phyloP scores from a whole-genome alignment of 495 filamentous ascomycete genomes.

The Hypoxylon rickii region DNA sequence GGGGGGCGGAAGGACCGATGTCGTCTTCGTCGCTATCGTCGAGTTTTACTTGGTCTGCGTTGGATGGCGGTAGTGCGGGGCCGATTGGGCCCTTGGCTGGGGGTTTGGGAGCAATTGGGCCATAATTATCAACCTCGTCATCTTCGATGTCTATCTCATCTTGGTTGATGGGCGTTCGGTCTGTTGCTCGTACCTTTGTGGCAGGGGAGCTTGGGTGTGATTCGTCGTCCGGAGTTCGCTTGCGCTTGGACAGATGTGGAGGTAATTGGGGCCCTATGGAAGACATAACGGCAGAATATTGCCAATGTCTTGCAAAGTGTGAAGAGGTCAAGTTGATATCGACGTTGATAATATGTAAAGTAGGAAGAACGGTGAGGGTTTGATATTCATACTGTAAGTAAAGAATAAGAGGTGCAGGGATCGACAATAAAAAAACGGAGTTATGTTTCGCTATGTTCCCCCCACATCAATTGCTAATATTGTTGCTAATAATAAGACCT shows the following conservation, averaged over 20 bases:
- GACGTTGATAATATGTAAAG: not conserved
- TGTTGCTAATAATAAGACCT: slow-evolving; percentile 30
- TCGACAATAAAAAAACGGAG: not conserved
- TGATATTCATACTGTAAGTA: too few relatives aligned
- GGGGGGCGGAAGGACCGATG: slow-evolving; percentile 24
- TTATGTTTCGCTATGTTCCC: not conserved
- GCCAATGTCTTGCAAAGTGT: too few relatives aligned
- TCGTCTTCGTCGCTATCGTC: slow-evolving; percentile 35
- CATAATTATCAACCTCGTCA: slow-evolving; percentile 45
- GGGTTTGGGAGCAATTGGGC: slow-evolving; percentile 36
- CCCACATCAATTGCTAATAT: not conserved
- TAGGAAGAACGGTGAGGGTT: slow-evolving; percentile 1
- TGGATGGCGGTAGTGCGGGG: slow-evolving; percentile 31
- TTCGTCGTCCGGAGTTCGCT: slow-evolving; percentile 53
- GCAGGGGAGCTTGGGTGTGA: slow-evolving; percentile 39
- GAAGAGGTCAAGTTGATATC: too few relatives aligned
- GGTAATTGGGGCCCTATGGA: slow-evolving; percentile 57
- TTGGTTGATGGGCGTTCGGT: slow-evolving; percentile 38
- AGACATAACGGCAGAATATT: too few relatives aligned
- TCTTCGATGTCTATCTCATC: slow-evolving; percentile 44
- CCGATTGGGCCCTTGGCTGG: slow-evolving; percentile 20
- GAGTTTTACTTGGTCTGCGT: slow-evolving; percentile 26
- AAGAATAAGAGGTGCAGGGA: not conserved
- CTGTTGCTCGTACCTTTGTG: slow-evolving; percentile 40
- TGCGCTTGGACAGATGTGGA: slow-evolving; percentile 57